Base-by-base conservation (phyloP, 768 basidiomycete species). In the Zangia roseola region DNA sequence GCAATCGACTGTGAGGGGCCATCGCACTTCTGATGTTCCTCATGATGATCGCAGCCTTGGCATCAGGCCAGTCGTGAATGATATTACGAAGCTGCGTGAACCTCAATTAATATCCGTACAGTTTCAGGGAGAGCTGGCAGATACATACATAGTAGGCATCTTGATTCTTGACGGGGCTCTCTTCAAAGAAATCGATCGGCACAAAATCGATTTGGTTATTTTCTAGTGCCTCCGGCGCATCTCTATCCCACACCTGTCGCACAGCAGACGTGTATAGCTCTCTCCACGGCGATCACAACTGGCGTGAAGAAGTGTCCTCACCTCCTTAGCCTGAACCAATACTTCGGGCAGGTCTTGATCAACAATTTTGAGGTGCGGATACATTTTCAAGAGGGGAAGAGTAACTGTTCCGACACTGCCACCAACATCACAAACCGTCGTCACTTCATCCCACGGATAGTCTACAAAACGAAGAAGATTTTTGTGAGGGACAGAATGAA, bases 61-160 rank as follows among this genome's bases (percentile, higher is more conserved):
- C 36, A 43, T 69, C 67, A 5, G 60, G 55, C 67, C 67, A 69
- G 46, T 68, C 55, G 41, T 65, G 65, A 28, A 60, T 52, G 17
- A 60, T 53, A 24, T 53, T 56, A 17, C 58, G 46, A 12, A 60
- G 39, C 58, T 66, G 37, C 4, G 17, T 19, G 24, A 35, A 6
- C 13, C 3, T 21, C 14, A 13, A 7, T 44, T 30, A 37, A 37
- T 14, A 28, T 2, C 23, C 28, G 23, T 40, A 24, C 6, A 17
- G 20, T 25, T 7, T 12, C 19, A 28, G 5, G 33, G 1, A 6
- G 7, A 10, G 5, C n/a, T 6, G 21, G 17, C 14, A 10, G 6
- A 35, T 16, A 50, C 69, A 10, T 50, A 69, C 69, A 17, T 68
- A 72, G 44, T 73, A 73, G 16, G 67, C 33, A 17, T 68, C 60